Base-by-base conservation (phyloP, 306 rosid species). In the Sophora flavescens region DNA sequence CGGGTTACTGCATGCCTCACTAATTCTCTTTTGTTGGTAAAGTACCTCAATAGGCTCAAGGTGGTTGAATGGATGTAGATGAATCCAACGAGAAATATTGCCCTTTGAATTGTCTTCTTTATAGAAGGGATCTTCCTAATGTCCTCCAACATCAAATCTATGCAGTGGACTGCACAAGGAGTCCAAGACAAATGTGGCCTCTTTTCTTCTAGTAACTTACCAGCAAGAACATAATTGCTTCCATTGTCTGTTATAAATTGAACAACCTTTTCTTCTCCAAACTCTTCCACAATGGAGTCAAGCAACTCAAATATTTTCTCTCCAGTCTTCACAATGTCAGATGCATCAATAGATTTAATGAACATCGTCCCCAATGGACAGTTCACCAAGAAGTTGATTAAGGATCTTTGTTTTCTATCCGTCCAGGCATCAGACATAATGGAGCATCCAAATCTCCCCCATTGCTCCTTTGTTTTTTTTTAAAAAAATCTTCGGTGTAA, bases 331-430 rank as follows among this genome's bases (percentile, higher is more conserved):
- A 14, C 13, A 32, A 22, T 39, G 2, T 16, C 8, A 3, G 47
- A 73, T 1, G 41, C 78, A 30, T n/a, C n/a, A n/a, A n/a, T n/a
- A n/a, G n/a, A n/a, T n/a, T 53, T 7, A 14, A 70, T 2, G 15
- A 70, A 70, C 14, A 16, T 35, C 0, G 64, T 7, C 3, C 48
- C 18, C 0, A 3, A 2, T 3, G 51, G 30, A 16, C 5, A n/a
- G 39, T 50, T 47, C 4, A 68, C 61, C 42, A 52, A 70, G 30
- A 70, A 54, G 9, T 70, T 70, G 16, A 70, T 70, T 12, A 53
- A 5, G 10, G 11, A 7, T 22, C 61, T 32, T 4, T 60, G 26
- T 12, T 3, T 56, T 1, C 61, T 14, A 13, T 33, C 26, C 2
- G 4, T 70, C 33, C 12, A 52, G 1, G 50, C 76, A 35, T 70